Conservation (phyloP, 2,329 filamentous ascomycete species). For the Arthrobotrys sinensis region DNA sequence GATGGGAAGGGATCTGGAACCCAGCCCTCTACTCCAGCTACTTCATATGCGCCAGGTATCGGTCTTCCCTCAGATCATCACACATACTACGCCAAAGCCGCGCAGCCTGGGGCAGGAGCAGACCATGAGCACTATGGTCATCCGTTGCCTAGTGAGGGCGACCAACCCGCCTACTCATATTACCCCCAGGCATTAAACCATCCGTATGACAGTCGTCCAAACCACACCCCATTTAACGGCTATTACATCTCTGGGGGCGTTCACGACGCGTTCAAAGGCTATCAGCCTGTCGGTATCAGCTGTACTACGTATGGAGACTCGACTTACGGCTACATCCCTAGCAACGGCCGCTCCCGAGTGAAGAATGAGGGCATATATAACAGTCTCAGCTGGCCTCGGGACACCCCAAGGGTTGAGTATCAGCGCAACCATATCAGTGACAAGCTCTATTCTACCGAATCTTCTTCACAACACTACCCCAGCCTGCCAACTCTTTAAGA, state of each 20-base stretch:
- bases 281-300: slow-evolving; percentile 55
- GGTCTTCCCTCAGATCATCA: slow-evolving; percentile 63
- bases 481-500: slow-evolving; percentile 47
- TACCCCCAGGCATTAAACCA: slow-evolving; percentile 58
- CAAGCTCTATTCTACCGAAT: slow-evolving; percentile 53
- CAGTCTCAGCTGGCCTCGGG: slow-evolving; percentile 49
- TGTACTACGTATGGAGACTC: slow-evolving; percentile 56
- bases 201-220: slow-evolving; percentile 50
- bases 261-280: slow-evolving; percentile 58
- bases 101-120: slow-evolving; percentile 27
- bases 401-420: slow-evolving; percentile 54
- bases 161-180: slow-evolving; percentile 51
- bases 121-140: slow-evolving; percentile 68
- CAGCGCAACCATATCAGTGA: slow-evolving; percentile 53
- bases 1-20: slow-evolving; percentile 67
- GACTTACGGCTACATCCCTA: slow-evolving; percentile 53
- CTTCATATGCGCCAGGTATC: slow-evolving; percentile 61
- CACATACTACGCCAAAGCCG: slow-evolving; percentile 61
- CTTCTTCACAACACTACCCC: slow-evolving; percentile 54
- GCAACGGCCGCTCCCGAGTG: slow-evolving; percentile 50
- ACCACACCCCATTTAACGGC: slow-evolving; percentile 50
- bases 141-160: slow-evolving; percentile 66
- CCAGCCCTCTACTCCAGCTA: slow-evolving; percentile 69
- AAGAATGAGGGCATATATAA: slow-evolving; percentile 52
- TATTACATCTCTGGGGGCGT: slow-evolving; percentile 56